Percentiles rank a stretch among this genome's conserved stretches.
phyloP scores from a whole-genome alignment of 441 rosid genomes.

The Daphne laureola region DNA sequence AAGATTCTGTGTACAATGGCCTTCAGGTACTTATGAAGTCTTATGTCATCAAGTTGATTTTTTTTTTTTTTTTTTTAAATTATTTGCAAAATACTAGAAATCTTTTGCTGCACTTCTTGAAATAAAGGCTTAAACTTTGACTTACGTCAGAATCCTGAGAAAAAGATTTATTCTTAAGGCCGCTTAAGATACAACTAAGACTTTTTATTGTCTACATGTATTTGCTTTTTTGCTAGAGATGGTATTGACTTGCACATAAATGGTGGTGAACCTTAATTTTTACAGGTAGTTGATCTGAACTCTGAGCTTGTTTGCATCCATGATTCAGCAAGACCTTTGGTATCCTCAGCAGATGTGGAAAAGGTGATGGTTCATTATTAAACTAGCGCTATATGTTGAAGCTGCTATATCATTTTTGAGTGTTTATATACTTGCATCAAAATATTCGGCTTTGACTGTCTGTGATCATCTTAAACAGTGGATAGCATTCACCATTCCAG shows the following conservation, averaged over 20 bases:
- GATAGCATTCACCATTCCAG: too few relatives aligned
- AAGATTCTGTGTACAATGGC: constrained; percentile 85
- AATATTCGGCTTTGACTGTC: background rate
- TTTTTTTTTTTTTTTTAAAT: constrained; percentile 6
- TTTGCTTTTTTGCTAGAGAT: background rate
- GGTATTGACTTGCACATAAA: too few relatives aligned
- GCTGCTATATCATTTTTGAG: background rate
- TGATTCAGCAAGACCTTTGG: constrained; percentile 90
- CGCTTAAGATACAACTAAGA: too few relatives aligned
- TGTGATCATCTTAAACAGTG: background rate
- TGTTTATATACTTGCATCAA: constrained; percentile 1
- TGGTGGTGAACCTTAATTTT: constrained; percentile 1
- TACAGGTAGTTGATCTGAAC: constrained; percentile 53
- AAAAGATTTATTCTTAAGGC: too few relatives aligned
- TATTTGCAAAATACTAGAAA: too few relatives aligned
- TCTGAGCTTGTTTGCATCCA: constrained; percentile 93
- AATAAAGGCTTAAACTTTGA: too few relatives aligned
- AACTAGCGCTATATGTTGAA: too few relatives aligned
- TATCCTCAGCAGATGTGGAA: constrained; percentile 51
- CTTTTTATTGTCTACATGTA: background rate
- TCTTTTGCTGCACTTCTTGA: too few relatives aligned
- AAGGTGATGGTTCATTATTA: constrained; percentile 33
- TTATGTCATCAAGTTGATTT: constrained; percentile 2
- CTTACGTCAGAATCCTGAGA: too few relatives aligned
- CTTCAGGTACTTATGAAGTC: constrained; percentile 52